Base-by-base conservation (phyloP, 2,329 filamentous ascomycete species). In the Fusarium nematophilum region DNA sequence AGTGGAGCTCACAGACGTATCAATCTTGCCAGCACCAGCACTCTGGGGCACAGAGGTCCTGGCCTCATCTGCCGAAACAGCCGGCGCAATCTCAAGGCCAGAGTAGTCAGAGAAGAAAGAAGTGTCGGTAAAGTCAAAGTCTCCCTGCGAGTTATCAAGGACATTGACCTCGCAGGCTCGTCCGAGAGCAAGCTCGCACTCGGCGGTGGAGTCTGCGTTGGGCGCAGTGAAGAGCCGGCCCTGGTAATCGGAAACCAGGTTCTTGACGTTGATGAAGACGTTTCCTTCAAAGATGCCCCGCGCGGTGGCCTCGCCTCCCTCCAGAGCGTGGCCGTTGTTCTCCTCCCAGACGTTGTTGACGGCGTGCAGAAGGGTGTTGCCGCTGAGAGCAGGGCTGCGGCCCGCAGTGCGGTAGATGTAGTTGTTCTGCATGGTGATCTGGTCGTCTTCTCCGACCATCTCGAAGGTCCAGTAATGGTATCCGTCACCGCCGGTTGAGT, bases 261-360 rank as follows among this genome's bases (percentile, higher is more conserved):
- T 72, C 4, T 70, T 66, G 43, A 86, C 78, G 62, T 83, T 80
- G 70, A 84, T 78, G 76, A 85, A 86, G 27, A 81, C 75, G 62
- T 84, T 85, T 25, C 83, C 84, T 71, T 86, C 84, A 3, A 79
- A 79, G 23, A 86, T 73, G 29, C 83, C 77, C 21, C 21, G 4
- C 57, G 74, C 73, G 40, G 66, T 74, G 23, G 76, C 77, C 7
- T 67, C 29, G 34, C 73, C 74, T 38, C 78, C 68, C 69, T 85
- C 84, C 66, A 86, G 85, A 9, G 83, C 81, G 71, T 87, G 85
- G 36, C 80, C 80, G 14, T 71, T 68, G 72, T 80, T 81, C 66
- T 79, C 76, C 67, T 83, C 78, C 75, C 78, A 86, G 78, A 84
- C 84, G 77, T 86, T 86, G 80, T 86, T 86, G 68, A 85, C 81